These are phyloP conservation scores for Aspergillus puulaauensis DNA, from an alignment of 2,329 filamentous ascomycete species.

Conservation along the genomic window DNA sequence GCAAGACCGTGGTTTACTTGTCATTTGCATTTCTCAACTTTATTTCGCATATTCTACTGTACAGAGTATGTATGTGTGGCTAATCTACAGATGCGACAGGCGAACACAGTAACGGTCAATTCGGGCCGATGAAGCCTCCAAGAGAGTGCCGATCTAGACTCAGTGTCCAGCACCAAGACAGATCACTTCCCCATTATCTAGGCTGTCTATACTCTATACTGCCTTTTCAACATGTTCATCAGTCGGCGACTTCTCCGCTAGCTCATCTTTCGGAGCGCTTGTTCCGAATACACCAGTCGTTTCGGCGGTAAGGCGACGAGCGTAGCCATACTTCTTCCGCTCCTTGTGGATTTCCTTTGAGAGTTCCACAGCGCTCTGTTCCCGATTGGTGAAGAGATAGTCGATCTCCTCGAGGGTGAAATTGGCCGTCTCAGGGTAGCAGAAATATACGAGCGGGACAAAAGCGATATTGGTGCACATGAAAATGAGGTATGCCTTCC, in stretches of 20 bases:
- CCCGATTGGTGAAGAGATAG: conserved; percentile 34
- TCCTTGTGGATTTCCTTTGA: conserved; percentile 20
- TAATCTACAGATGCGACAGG: not conserved
- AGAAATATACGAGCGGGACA: conserved; percentile 45
- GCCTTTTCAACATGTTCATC: conserved; percentile 20
- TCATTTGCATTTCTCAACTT: not conserved
- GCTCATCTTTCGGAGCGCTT: not conserved
- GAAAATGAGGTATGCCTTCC: conserved; percentile 39
- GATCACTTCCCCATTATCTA: not conserved
- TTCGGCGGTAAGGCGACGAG: conserved; percentile 6
- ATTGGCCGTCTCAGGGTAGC: conserved; percentile 44
- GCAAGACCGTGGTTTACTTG: not conserved
- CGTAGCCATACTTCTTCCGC: conserved; percentile 12
- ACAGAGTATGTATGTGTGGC: not conserved
- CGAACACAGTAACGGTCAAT: not conserved
- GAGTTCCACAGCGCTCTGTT: conserved; percentile 17
- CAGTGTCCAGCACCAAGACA: not conserved
- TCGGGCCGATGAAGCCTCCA: not conserved
- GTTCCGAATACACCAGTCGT: not conserved
- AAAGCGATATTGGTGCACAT: conserved; percentile 36
- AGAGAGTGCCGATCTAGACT: not conserved
- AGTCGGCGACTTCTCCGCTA: conserved; percentile 4
- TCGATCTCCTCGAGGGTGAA: conserved; percentile 47
- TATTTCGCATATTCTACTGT: not conserved
- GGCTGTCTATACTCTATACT: conserved; percentile 13